These are phyloP conservation scores for Malus domestica DNA, from an alignment of 306 rosid species.

Conservation along the genomic window ASM211411v1 NC_041802.1:25676501-25677000, in stretches of 20 bases:
- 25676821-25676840: not conserved
- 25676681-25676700: not conserved
- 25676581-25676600: no score
- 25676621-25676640: not conserved
- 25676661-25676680: not conserved
- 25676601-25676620: no score
- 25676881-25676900: not conserved
- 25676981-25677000: constrained; percentile 65
- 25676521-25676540: not conserved
- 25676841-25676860: not conserved
- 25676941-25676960: constrained; percentile 78
- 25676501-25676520: no score
- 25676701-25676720: not conserved
- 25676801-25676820: not conserved
- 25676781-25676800: not conserved
- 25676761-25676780: not conserved
- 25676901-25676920: not conserved
- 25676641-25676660: not conserved
- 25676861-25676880: not conserved
- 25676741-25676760: no score
- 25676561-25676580: no score
- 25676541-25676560: not conserved
- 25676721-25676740: not conserved
- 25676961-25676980: constrained; percentile 81
- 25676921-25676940: not conserved